These are phyloP conservation scores for Phlebiopsis gigantea DNA, from an alignment of 768 basidiomycete species.

Conservation along the genomic window DNA sequence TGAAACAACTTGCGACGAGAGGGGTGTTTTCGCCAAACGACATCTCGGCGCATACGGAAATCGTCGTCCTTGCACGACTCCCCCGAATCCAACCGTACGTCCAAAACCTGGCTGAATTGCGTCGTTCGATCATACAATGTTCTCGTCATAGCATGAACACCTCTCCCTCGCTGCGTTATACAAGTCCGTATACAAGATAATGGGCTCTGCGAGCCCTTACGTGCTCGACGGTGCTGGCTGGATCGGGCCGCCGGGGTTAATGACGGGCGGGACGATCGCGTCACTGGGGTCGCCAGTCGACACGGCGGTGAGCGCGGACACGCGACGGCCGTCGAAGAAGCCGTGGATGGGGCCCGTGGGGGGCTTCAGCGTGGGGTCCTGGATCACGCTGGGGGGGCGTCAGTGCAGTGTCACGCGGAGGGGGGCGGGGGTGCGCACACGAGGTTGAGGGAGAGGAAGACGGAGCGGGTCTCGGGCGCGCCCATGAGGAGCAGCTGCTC, in stretches of 20 bases:
- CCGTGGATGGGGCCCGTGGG: constrained; percentile 4
- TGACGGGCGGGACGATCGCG: background rate
- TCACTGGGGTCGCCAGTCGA: background rate
- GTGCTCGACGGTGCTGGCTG: background rate
- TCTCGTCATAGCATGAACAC: too few species aligned
- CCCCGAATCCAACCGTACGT: too few species aligned
- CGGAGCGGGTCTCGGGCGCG: constrained; percentile 12
- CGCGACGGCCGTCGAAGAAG: constrained; percentile 4
- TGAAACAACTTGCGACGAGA: too few species aligned
- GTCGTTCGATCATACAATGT: too few species aligned
- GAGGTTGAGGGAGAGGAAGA: constrained; percentile 25
- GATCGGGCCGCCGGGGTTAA: constrained; percentile 4
- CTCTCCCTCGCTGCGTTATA: too few species aligned
- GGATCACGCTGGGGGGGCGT: constrained; percentile 2
- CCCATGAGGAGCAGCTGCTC: constrained; percentile 19
- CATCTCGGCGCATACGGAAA: too few species aligned
- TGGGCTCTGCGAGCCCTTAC: background rate
- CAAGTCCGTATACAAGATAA: background rate
- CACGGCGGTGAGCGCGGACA: background rate
- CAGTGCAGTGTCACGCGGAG: background rate
- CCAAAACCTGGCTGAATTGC: too few species aligned
- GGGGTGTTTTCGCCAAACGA: too few species aligned
- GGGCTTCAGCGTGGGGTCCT: constrained; percentile 8
- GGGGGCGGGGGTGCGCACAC: constrained; percentile 9
- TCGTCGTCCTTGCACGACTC: too few species aligned